phyloP scores from a whole-genome alignment of 192 early-diverging fungal genomes.

The Coemansia sp. region DNA sequence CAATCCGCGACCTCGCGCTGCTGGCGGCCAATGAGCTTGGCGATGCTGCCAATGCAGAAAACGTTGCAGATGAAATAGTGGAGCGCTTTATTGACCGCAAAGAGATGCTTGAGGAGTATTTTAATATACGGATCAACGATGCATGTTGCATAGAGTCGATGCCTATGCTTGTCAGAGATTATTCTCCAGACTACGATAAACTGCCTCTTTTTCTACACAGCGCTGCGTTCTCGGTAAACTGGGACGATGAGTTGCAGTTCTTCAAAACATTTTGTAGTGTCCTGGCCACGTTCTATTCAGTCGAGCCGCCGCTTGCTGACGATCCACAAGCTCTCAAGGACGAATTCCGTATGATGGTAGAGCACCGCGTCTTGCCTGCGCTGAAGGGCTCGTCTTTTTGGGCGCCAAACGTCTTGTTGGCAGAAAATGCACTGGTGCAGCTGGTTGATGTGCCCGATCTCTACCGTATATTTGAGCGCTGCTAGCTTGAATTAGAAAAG shows the following conservation, averaged over 20 bases:
- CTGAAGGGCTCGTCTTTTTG: constrained; percentile 71
- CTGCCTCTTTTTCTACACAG: constrained; percentile 82
- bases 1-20: constrained; percentile 68
- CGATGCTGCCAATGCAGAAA: constrained; percentile 22
- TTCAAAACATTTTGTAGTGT: constrained; percentile 72
- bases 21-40: constrained; percentile 59
- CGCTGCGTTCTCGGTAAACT: constrained; percentile 80
- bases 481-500: constrained; percentile 54
- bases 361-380: constrained; percentile 83
- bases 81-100: constrained; percentile 39
- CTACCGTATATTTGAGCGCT: constrained; percentile 97
- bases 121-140: constrained; percentile 70
- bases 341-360: constrained; percentile 64
- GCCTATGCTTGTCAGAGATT: constrained; percentile 81
- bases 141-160: constrained; percentile 67
- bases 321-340: constrained; percentile 45
- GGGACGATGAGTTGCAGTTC: constrained; percentile 83
- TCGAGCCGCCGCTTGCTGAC: constrained; percentile 50
- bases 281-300: constrained; percentile 50
- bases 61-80: constrained; percentile 21
- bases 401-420: constrained; percentile 64
- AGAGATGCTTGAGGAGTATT: constrained; percentile 92
- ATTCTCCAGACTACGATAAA: constrained; percentile 82
- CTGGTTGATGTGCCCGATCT: constrained; percentile 85
- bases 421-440: constrained; percentile 67